Evolutionary conservation across 306 rosid genomes (phyloP), one percentile per base, ranked within the genome.

Genomic region (Begonia loranthoides): DNA sequence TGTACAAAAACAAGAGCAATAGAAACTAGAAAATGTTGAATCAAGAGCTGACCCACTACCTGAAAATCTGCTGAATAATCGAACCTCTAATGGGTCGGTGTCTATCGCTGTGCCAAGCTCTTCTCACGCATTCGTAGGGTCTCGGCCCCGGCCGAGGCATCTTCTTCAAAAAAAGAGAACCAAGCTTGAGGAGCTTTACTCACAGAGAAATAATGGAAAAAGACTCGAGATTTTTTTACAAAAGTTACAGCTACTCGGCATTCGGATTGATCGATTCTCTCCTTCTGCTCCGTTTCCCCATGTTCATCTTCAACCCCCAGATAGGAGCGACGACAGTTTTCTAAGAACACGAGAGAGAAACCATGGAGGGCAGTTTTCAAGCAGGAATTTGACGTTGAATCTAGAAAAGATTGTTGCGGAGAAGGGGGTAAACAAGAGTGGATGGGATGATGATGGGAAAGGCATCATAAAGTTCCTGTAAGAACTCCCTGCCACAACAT

Each of bases 101-200:
- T 48, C 99, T 82, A 59, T 92, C 99, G 75, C 99, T 92, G 62
- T 92, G 96, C 99, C 99, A 92, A 68, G 99, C 96, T 70, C 96
- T 77, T 56, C 84, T 58, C 33, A 87, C 99, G 55, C 99, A 92
- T 89, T 92, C 99, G 53, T 92, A 92, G 54, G 99, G 99, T 70
- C 99, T 83, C 16, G 96, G 99, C 17, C 99, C 99, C 15, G 99
- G 99, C 75, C 99, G 62, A 54, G 99, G 99, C 99, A 92, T 92
- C 94, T 78, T 75, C 51, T 40, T 58, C 41, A 49, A 21, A 48
- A 49, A 41, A 36, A 0, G 52, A 4, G 9, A 51, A 68, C 15
- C 55, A 47, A 61, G 44, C 34, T 41, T 3, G 17, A 52, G 11
- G 52, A 47, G 43, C 36, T 28, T 19, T 19, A 19, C 36, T 28